phyloP scores from a whole-genome alignment of 116 monocot genomes.

The Cymodocea nodosa region DNA sequence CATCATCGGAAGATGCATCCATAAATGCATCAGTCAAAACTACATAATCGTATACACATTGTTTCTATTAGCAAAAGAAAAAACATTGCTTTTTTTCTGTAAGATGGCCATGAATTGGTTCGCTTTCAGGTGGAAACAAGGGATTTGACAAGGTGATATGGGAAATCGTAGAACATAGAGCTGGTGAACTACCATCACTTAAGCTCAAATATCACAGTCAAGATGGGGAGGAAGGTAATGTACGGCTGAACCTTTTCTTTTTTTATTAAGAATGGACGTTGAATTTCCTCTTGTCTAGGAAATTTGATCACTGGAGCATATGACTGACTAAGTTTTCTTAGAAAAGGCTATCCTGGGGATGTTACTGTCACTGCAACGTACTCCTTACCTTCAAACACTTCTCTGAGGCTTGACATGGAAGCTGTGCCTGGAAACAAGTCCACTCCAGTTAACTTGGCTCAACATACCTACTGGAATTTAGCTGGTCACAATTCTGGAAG shows the following conservation, averaged over 20 bases:
- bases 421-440: slow-evolving; percentile 40
- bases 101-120: not conserved
- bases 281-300: too few relatives aligned
- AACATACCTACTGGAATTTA: slow-evolving; percentile 88
- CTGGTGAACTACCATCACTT: slow-evolving; percentile 49
- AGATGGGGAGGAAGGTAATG: slow-evolving; percentile 90
- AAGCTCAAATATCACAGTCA: slow-evolving; percentile 66
- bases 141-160: slow-evolving; percentile 84
- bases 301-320: too few relatives aligned
- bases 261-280: too few relatives aligned
- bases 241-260: too few relatives aligned
- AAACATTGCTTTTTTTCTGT: too few relatives aligned
- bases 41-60: too few relatives aligned
- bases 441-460: slow-evolving; percentile 64
- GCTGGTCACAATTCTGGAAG: slow-evolving; percentile 53
- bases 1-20: too few relatives aligned
- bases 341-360: slow-evolving; percentile 37
- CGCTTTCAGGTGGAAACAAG: slow-evolving; percentile 44
- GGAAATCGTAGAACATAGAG: slow-evolving; percentile 52
- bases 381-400: slow-evolving; percentile 22
- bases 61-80: too few relatives aligned
- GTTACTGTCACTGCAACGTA: slow-evolving; percentile 27
- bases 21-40: too few relatives aligned
- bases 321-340: not conserved
- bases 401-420: slow-evolving; percentile 42